Evolutionary conservation across 2,329 filamentous ascomycete species (phyloP), one percentile per base, ranked within the genome.

Genomic region (Achaetomium macrosporum): DNA sequence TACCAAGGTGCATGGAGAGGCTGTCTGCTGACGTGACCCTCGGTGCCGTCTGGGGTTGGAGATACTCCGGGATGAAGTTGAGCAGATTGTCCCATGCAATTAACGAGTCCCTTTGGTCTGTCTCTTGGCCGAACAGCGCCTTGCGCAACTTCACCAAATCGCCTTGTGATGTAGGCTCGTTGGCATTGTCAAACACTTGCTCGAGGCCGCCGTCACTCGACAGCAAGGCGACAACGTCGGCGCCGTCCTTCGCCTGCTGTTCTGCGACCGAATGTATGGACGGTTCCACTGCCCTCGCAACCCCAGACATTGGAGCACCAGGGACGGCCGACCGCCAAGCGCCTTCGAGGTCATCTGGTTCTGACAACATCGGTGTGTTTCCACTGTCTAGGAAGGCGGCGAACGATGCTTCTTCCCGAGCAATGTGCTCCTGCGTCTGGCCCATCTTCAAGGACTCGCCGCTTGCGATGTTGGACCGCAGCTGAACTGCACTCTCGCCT

Each of bases 21-120:
- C 65, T 59, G 40, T 51, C 53, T 2, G 35, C 47, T 10, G 25
- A 33, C 8, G 29, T 16, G 30, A n/a, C 47, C 15, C 25, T 39
- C 2, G 15, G 30, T 16, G 31, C 35, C 16, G 45, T 42, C 11
- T 50, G 42, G 15, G 42, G 35, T 8, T 41, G 52, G 6, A 63
- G 47, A 42, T 58, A 77, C 15, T 70, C 65, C 0, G 78, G 77
- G 16, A 74, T 69, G 57, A 81, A 80, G 58, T 79, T 76, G 41
- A 81, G 70, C 17, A 75, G 61, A 33, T 69, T 66, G 51, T 76
- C 70, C 76, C 76, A 79, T 16, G 64, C 59, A 6, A 57, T 44
- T 2, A 57, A 39, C 4, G 60, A 47, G 0, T 57, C 61, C 39
- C 49, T 51, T 19, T 30, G 51, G 13, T 39, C 48, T 39, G 42